Conservation (phyloP, 257 asterid genomes). For the Jasminum sambac region DNA sequence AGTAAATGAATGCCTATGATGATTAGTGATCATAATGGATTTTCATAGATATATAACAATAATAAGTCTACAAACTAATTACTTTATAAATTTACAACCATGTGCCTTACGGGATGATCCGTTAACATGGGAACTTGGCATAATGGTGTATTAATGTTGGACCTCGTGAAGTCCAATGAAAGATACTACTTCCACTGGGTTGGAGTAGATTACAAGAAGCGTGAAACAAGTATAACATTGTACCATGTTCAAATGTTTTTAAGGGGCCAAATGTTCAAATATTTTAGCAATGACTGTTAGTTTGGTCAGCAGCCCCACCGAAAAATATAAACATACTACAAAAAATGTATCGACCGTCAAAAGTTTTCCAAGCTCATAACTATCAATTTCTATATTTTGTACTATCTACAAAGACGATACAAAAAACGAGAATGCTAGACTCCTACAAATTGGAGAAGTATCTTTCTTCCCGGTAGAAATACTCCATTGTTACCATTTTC, state of each 20-base stretch:
- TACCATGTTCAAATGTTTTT: not conserved
- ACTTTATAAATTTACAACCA: not conserved
- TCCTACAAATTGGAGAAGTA: too few relatives aligned
- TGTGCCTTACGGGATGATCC: not conserved
- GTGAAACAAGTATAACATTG: not conserved
- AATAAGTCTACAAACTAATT: not conserved
- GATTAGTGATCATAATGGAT: not conserved
- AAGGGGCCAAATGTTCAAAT: not conserved
- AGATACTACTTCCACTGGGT: not conserved
- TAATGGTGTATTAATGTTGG: not conserved
- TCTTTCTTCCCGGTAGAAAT: too few relatives aligned
- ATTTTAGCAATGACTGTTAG: conserved; percentile 6
- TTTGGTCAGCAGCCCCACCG: not conserved
- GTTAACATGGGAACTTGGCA: not conserved
- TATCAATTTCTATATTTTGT: too few relatives aligned
- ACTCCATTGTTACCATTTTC: not conserved
- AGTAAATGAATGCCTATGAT: not conserved
- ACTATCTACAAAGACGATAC: too few relatives aligned
- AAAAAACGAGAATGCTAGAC: too few relatives aligned
- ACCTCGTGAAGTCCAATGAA: not conserved
- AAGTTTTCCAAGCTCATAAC: too few relatives aligned
- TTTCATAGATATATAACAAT: not conserved
- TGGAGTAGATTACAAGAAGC: not conserved
- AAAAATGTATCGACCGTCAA: too few relatives aligned
- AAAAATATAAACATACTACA: too few relatives aligned